These are phyloP conservation scores for Penicillium vulpinum DNA, from an alignment of 2,329 filamentous ascomycete species.

Conservation along the genomic window DNA sequence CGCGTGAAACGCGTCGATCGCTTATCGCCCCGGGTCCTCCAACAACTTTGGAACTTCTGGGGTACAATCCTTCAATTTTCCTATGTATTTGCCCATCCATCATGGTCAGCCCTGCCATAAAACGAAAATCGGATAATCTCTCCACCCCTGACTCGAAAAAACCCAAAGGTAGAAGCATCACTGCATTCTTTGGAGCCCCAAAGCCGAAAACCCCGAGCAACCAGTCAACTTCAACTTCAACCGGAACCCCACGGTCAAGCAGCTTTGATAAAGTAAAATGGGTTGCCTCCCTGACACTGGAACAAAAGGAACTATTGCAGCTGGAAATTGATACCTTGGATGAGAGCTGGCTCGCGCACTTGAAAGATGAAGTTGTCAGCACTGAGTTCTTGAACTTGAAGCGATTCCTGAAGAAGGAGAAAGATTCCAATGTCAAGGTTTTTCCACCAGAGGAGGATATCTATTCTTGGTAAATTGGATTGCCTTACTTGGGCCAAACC, in stretches of 20 bases:
- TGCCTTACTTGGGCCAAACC: neutral
- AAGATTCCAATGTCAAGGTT: slow-evolving; percentile 69
- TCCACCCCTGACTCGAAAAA: slow-evolving; percentile 62
- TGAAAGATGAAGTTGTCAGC: slow-evolving; percentile 81
- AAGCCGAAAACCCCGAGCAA: slow-evolving; percentile 48
- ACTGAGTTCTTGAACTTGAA: slow-evolving; percentile 86
- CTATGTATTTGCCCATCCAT: slow-evolving; percentile 3
- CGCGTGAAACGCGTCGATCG: slow-evolving; percentile 16
- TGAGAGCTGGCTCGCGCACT: slow-evolving; percentile 83
- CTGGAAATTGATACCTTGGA: slow-evolving; percentile 91
- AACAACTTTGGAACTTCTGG: neutral
- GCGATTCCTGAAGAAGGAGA: slow-evolving; percentile 78
- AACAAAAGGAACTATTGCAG: slow-evolving; percentile 78
- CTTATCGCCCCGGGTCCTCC: neutral
- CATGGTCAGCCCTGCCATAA: slow-evolving; percentile 48
- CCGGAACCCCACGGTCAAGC: slow-evolving; percentile 19
- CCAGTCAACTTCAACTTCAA: slow-evolving; percentile 27
- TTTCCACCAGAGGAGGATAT: slow-evolving; percentile 88
- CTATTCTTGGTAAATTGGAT: slow-evolving; percentile 76
- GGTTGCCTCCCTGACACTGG: slow-evolving; percentile 73
- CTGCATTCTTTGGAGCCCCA: slow-evolving; percentile 80
- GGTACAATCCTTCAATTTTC: neutral
- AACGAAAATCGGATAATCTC: slow-evolving; percentile 63
- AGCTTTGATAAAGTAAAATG: slow-evolving; percentile 90
- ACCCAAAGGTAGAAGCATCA: slow-evolving; percentile 73